A percentile compares a stretch with the other conserved stretches of the same genome.
phyloP scores from a whole-genome alignment of 192 early-diverging fungal species.

The Umbelopsis vinacea region DNA sequence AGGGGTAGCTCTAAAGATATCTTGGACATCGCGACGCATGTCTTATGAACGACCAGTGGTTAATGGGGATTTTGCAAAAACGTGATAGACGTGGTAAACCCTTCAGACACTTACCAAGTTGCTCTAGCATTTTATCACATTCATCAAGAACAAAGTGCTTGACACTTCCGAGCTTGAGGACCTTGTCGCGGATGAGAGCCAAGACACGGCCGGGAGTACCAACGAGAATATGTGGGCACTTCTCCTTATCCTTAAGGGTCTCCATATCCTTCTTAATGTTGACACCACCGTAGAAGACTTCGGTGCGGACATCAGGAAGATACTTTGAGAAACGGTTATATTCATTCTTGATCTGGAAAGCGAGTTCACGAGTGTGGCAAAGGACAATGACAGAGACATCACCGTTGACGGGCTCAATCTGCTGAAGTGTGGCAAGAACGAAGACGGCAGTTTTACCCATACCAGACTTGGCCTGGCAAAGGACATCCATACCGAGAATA shows the following conservation, averaged over 20 bases:
- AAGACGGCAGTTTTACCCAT: slow-evolving; percentile 99
- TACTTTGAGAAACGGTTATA: slow-evolving; percentile 96
- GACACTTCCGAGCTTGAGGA: slow-evolving; percentile 78
- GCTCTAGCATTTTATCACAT: slow-evolving; percentile 97
- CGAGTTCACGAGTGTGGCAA: slow-evolving; percentile 98
- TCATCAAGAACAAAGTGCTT: slow-evolving; percentile 99
- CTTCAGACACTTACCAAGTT: slow-evolving; percentile 74
- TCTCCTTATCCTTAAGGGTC: slow-evolving; percentile 76
- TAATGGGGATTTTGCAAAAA: neutral
- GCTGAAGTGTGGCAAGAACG: slow-evolving; percentile 93
- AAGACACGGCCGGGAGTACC: slow-evolving; percentile 96
- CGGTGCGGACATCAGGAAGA: slow-evolving; percentile 89
- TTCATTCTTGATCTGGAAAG: slow-evolving; percentile 98
- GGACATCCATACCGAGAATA: slow-evolving; percentile 94
- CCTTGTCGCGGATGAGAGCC: slow-evolving; percentile 84
- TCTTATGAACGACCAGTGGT: slow-evolving; percentile 56
- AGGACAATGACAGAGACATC: slow-evolving; percentile 90
- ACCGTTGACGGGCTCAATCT: slow-evolving; percentile 82
- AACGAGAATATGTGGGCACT: slow-evolving; percentile 95
- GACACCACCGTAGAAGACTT: slow-evolving; percentile 93
- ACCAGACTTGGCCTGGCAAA: slow-evolving; percentile 98
- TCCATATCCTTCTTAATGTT: slow-evolving; percentile 80
- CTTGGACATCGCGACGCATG: slow-evolving; percentile 97
- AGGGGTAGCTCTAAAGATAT: slow-evolving; percentile 92
- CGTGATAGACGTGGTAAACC: neutral